Conservation (phyloP, 345 rosid genomes). For the Melastoma malabathricum region DNA sequence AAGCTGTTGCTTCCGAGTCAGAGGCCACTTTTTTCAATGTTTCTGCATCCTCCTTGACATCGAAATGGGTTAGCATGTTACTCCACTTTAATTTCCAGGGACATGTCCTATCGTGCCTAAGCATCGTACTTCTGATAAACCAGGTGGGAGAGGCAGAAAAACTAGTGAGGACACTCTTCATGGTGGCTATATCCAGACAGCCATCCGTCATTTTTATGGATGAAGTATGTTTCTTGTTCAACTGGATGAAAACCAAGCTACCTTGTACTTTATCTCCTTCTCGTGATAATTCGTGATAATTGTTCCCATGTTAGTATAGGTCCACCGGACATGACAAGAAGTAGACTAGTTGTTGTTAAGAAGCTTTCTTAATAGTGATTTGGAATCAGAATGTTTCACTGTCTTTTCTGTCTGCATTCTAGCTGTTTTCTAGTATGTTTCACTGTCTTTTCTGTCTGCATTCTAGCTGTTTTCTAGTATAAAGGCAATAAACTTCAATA, state of each 20-base stretch:
- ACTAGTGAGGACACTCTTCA: conserved; percentile 81
- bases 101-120: too few relatives aligned
- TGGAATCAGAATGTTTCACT: too few relatives aligned
- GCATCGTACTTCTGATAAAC: conserved; percentile 2
- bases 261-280: background rate
- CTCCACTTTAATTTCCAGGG: background rate
- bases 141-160: conserved; percentile 98
- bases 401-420: too few relatives aligned
- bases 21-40: conserved; percentile 91
- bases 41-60: conserved; percentile 88
- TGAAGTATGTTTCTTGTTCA: conserved; percentile 39
- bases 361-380: too few relatives aligned
- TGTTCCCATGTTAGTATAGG: background rate
- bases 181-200: conserved; percentile 84
- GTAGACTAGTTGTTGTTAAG: too few relatives aligned
- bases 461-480: too few relatives aligned
- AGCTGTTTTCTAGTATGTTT: too few relatives aligned
- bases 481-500: too few relatives aligned
- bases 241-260: background rate
- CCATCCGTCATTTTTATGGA: conserved; percentile 95
- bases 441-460: too few relatives aligned
- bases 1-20: conserved; percentile 97
- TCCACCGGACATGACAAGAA: too few relatives aligned
- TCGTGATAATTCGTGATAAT: background rate
- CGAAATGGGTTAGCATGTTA: conserved; percentile 67